phyloP scores from a whole-genome alignment of 805 yeast genomes.

The Candida dendrica region DNA sequence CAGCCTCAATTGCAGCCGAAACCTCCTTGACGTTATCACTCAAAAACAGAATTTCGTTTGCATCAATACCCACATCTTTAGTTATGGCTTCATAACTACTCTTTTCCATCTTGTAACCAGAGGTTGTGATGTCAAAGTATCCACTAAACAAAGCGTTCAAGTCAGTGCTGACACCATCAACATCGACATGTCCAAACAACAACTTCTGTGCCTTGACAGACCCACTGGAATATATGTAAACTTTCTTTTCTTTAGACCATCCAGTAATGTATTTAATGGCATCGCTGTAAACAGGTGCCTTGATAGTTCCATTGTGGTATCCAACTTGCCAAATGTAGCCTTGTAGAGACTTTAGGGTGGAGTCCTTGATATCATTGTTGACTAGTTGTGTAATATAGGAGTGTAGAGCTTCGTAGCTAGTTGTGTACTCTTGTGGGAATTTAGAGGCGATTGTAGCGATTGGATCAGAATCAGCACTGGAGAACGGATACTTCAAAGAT shows the following conservation, averaged over 20 bases:
- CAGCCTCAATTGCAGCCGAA: constrained; percentile 63
- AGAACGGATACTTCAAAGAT: constrained; percentile 17
- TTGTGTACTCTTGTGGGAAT: constrained; percentile 15
- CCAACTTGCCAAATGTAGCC: constrained; percentile 82
- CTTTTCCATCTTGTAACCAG: constrained; percentile 61
- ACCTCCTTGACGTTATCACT: constrained; percentile 80
- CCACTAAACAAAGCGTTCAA: constrained; percentile 49
- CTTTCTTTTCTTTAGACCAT: constrained; percentile 26
- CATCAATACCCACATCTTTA: constrained; percentile 26
- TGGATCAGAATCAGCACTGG: constrained; percentile 15
- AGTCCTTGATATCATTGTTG: constrained; percentile 63
- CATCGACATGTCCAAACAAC: constrained; percentile 57
- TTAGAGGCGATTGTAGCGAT: constrained; percentile 9
- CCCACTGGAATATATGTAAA: constrained; percentile 85
- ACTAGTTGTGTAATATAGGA: constrained; percentile 53
- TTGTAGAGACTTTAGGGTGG: constrained; percentile 69
- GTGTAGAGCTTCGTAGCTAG: constrained; percentile 26
- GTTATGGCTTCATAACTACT: constrained; percentile 55
- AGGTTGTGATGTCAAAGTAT: constrained; percentile 79
- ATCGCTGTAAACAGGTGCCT: constrained; percentile 72
- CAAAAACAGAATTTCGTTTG: constrained; percentile 46
- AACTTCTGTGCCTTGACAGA: constrained; percentile 81
- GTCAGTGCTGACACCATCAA: constrained; percentile 34
- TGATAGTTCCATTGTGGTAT: constrained; percentile 65
- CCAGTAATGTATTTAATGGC: constrained; percentile 49